Evolutionary conservation across 805 yeast genomes (phyloP).

Genomic region (Candida rishiriensis): DNA sequence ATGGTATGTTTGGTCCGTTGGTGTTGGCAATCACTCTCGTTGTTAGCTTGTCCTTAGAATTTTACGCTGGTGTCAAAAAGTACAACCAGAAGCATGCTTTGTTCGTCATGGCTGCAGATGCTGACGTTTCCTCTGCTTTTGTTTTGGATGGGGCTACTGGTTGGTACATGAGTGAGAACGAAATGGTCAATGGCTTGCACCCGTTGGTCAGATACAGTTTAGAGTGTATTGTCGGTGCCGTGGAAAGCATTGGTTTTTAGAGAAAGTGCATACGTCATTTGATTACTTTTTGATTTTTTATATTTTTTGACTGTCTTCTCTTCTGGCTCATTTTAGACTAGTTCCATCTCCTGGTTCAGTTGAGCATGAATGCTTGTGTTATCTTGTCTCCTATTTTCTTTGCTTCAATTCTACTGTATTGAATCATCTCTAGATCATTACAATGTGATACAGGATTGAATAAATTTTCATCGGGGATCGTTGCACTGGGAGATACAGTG

Average conservation of each 20-base stretch:
- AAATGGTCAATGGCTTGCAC: conserved; percentile 20
- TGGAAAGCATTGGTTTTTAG: conserved; percentile 14
- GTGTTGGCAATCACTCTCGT: conserved; percentile 68
- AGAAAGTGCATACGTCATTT: neutral
- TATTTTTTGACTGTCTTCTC: neutral
- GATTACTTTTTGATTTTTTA: neutral
- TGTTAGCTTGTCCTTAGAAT: conserved; percentile 65
- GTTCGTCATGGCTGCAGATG: conserved; percentile 3
- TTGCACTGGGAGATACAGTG: no score
- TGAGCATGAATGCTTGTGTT: no score
- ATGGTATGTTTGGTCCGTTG: conserved; percentile 86
- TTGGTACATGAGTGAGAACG: conserved; percentile 3
- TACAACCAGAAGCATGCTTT: conserved; percentile 21
- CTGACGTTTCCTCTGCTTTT: neutral
- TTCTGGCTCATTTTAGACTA: neutral
- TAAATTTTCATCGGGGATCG: no score
- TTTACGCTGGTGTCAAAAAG: conserved; percentile 55
- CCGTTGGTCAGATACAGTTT: conserved; percentile 24
- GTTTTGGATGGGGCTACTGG: neutral
- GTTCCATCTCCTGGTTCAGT: no score
- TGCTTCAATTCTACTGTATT: no score
- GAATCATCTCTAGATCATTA: no score
- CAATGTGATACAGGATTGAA: no score
- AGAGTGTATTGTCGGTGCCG: conserved; percentile 21
- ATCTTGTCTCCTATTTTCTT: no score